Evolutionary conservation across 164 flowering plant genomes (phyloP).

Genomic region (Paratinospora sagittata): DNA sequence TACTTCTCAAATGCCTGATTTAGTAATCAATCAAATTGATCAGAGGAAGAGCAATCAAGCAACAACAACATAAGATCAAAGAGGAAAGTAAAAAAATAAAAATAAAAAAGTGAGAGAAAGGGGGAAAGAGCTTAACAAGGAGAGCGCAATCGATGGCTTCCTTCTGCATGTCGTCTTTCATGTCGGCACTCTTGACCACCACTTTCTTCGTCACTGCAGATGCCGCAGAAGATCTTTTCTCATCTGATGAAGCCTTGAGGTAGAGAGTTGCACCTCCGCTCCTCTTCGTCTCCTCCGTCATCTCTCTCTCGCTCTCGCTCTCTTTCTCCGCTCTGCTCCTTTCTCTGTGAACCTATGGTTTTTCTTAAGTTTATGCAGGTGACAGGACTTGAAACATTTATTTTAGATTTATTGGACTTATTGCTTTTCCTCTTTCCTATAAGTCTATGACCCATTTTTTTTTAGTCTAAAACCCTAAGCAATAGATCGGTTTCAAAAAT

Average conservation of each 20-base stretch:
- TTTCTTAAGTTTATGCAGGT: no score
- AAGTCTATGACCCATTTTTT: no score
- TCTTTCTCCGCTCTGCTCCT: neutral
- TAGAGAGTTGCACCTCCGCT: conserved; percentile 10
- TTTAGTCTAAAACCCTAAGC: no score
- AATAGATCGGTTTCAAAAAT: no score
- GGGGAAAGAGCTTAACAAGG: conserved; percentile 34
- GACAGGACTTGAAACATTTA: no score
- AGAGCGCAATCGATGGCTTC: conserved; percentile 83
- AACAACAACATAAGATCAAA: neutral
- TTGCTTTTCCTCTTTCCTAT: no score
- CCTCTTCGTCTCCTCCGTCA: conserved; percentile 17
- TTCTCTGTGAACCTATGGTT: neutral
- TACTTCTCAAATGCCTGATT: conserved; percentile 81
- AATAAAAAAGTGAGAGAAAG: neutral
- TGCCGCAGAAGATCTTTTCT: conserved; percentile 29
- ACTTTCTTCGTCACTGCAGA: conserved; percentile 41
- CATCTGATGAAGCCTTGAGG: conserved; percentile 27
- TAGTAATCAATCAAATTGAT: neutral
- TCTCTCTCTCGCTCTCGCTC: neutral
- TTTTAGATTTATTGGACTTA: no score
- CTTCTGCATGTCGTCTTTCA: conserved; percentile 85
- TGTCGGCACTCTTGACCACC: conserved; percentile 86
- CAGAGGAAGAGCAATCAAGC: no score
- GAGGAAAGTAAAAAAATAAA: neutral